Conservation (phyloP, 805 yeast species). For the Komagataella phaffii region DNA sequence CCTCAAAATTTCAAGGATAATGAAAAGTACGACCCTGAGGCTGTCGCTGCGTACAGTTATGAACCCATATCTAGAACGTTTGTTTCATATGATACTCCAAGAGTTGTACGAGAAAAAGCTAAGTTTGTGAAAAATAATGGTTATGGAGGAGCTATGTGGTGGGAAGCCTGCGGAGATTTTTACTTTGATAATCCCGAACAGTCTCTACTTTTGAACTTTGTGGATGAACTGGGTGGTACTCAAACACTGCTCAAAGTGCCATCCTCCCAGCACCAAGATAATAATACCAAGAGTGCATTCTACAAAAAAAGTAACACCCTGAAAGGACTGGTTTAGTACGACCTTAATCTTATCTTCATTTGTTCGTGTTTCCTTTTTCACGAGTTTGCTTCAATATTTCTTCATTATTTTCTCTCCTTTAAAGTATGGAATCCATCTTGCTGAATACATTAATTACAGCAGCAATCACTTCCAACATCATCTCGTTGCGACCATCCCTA, state of each 20-base stretch:
- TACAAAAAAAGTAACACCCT: constrained; percentile 1
- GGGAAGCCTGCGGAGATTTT: constrained; percentile 83
- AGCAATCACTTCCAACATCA: constrained; percentile 79
- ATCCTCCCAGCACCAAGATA: not conserved
- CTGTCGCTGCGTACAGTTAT: constrained; percentile 43
- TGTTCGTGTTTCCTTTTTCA: not conserved
- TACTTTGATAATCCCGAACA: constrained; percentile 13
- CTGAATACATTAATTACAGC: constrained; percentile 86
- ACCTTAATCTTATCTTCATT: not conserved
- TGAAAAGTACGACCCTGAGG: constrained; percentile 38
- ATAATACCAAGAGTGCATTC: not conserved
- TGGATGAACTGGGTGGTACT: not conserved
- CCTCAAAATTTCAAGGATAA: constrained; percentile 24
- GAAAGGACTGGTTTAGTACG: not conserved
- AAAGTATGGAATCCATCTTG: constrained; percentile 82
- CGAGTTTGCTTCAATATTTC: not conserved
- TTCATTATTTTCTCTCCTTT: constrained; percentile 6
- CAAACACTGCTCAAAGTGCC: not conserved
- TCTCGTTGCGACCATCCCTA: constrained; percentile 32
- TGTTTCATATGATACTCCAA: constrained; percentile 54
- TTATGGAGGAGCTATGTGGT: constrained; percentile 85
- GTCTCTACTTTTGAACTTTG: constrained; percentile 31
- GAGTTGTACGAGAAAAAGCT: constrained; percentile 44
- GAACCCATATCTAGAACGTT: constrained; percentile 23
- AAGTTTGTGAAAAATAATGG: constrained; percentile 30